Evolutionary conservation across 2,329 filamentous ascomycete species (phyloP).

Genomic region (Scedosporium apiospermum): DNA sequence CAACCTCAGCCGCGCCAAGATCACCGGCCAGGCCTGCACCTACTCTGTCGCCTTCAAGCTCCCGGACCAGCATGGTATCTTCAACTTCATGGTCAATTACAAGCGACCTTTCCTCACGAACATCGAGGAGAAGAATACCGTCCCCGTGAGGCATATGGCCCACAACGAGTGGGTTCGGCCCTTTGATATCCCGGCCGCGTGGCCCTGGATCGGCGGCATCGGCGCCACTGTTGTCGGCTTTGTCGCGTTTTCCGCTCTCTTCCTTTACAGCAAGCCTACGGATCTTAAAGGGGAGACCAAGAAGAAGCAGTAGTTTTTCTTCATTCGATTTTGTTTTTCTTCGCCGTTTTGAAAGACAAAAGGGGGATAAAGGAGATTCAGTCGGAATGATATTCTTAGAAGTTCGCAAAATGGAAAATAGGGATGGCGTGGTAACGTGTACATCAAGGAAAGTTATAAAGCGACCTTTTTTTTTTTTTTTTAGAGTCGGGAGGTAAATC

Average conservation of each 20-base stretch:
- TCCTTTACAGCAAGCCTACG: slow-evolving; percentile 62
- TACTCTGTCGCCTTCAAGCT: slow-evolving; percentile 70
- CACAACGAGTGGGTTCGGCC: slow-evolving; percentile 95
- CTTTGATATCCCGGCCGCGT: slow-evolving; percentile 81
- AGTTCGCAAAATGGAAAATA: neutral
- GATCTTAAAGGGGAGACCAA: slow-evolving; percentile 24
- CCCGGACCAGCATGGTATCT: slow-evolving; percentile 97
- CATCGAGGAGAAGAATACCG: slow-evolving; percentile 88
- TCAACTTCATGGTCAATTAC: slow-evolving; percentile 97
- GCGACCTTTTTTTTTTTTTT: slow-evolving; percentile 5
- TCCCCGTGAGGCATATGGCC: slow-evolving; percentile 91
- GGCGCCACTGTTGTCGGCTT: slow-evolving; percentile 76
- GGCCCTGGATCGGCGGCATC: slow-evolving; percentile 90
- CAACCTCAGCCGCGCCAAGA: slow-evolving; percentile 48
- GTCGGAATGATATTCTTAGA: neutral
- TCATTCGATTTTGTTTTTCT: neutral
- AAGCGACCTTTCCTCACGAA: slow-evolving; percentile 86
- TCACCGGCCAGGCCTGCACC: slow-evolving; percentile 58
- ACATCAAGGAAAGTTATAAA: slow-evolving; percentile 7
- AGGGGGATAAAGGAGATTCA: neutral
- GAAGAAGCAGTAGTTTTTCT: slow-evolving; percentile 33
- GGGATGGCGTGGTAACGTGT: slow-evolving; percentile 1
- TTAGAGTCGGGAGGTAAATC: slow-evolving; percentile 4
- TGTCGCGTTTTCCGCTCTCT: slow-evolving; percentile 74
- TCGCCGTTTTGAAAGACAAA: neutral